Percentiles rank a stretch among this genome's conserved stretches.
These are phyloP conservation scores for Dendrobium huoshanense DNA, from an alignment of 106 monocot species.

Conservation along the genomic window DNA sequence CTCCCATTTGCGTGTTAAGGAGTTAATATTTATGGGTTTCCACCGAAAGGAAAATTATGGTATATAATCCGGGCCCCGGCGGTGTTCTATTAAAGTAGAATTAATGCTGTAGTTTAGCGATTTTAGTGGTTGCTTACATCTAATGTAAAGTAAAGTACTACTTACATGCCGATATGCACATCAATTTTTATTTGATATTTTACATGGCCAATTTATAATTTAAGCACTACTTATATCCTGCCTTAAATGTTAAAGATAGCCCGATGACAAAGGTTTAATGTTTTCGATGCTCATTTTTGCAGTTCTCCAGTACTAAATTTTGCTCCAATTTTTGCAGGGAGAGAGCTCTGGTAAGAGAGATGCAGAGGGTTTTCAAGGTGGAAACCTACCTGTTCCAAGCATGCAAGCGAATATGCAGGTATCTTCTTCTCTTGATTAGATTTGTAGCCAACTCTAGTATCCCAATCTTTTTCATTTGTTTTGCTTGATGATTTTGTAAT, in stretches of 20 bases:
- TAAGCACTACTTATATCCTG: background rate
- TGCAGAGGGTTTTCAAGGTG: slow-evolving; percentile 19
- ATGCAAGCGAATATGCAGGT: slow-evolving; percentile 34
- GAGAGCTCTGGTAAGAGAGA: slow-evolving; percentile 28
- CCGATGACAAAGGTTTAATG: background rate
- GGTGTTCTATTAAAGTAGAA: no score
- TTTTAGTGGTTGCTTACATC: background rate
- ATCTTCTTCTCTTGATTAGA: background rate
- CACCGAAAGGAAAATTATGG: background rate
- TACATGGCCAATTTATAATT: no score
- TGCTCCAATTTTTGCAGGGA: slow-evolving; percentile 19
- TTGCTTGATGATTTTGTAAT: background rate
- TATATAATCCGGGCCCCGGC: background rate
- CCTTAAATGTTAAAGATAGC: background rate
- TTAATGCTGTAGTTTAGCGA: background rate
- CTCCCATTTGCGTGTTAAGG: background rate
- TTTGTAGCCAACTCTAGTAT: background rate
- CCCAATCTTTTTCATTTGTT: background rate
- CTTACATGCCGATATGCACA: no score
- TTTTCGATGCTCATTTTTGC: background rate
- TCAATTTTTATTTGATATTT: no score
- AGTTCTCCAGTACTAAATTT: background rate
- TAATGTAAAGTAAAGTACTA: no score
- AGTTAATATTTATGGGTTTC: background rate
- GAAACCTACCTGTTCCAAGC: slow-evolving; percentile 23